These are phyloP conservation scores for Chamaenerion angustifolium DNA, from an alignment of 345 rosid species.

Conservation along the genomic window DNA sequence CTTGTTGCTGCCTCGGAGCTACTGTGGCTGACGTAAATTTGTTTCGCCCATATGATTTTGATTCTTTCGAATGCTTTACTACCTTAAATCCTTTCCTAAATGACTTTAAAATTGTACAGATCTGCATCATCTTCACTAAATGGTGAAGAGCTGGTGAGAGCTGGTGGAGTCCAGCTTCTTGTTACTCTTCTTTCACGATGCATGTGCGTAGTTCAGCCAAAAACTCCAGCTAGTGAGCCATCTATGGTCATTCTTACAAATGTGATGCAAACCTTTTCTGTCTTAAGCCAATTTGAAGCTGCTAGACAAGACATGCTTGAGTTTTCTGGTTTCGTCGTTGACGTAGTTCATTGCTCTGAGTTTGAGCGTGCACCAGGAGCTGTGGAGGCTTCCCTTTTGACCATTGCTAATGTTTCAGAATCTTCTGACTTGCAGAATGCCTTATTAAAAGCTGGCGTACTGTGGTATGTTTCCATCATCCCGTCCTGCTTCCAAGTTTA, in stretches of 20 bases:
- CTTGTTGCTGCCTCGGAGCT: conserved; percentile 99
- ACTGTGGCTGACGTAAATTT: conserved; percentile 69
- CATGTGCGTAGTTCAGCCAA: conserved; percentile 92
- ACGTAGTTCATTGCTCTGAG: conserved; percentile 88
- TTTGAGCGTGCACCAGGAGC: conserved; percentile 87
- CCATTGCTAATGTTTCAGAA: conserved; percentile 70
- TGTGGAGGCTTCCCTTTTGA: conserved; percentile 85
- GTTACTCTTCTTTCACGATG: conserved; percentile 85
- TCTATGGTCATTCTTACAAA: conserved; percentile 85
- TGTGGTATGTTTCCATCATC: conserved; percentile 43
- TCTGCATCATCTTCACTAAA: conserved; percentile 94
- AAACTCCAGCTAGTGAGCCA: conserved; percentile 81
- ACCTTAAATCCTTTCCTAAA: background rate
- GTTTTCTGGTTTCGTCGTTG: conserved; percentile 61
- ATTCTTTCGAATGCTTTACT: too few species aligned
- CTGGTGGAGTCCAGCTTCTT: conserved; percentile 84
- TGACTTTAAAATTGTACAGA: conserved; percentile 21
- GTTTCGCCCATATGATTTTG: too few species aligned
- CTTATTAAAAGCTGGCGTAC: conserved; percentile 78
- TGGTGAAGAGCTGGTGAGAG: conserved; percentile 98
- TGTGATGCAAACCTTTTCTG: conserved; percentile 77
- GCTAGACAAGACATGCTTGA: conserved; percentile 75
- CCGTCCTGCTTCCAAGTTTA: too few species aligned
- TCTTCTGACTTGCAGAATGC: conserved; percentile 73
- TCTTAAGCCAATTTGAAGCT: conserved; percentile 80